Evolutionary conservation across 2,329 filamentous ascomycete genomes (phyloP), one percentile per base, ranked within the genome.

Genomic region (Talaromyces sp.): DNA sequence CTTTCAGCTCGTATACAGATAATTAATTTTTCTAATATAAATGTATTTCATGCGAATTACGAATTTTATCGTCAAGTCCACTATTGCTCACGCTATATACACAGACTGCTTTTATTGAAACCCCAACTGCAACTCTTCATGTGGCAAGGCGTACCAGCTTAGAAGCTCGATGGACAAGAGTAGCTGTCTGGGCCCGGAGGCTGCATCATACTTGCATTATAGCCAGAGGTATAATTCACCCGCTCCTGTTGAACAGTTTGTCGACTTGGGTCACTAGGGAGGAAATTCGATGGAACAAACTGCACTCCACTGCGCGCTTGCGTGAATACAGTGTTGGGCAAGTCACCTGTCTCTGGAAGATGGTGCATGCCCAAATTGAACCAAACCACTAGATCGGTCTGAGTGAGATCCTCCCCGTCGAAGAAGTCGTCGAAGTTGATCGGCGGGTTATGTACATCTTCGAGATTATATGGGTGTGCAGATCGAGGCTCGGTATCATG

Each of bases 321-420:
- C 8, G 41, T 45, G 41, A 45, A 45, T 2, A 45, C 3, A n/a
- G 41, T 45, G n/a, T 45, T 45, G 1, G 41, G 41, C 41, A 45
- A n/a, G n/a, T 45, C 41, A 9, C 41, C 41, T 3, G 41, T 45
- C n/a, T 45, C 81, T 10, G 84, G 82, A n/a, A 85, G 73, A 70
- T 87, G 85, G 69, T 87, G 84, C 81, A 84, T 86, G 16, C 85
- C 85, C 8, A 84, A 69, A 65, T 84, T 86, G 65, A 86, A 67
- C 52, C 37, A 68, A 52, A 56, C 48, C 45, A 62, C 60, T 2
- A 71, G 43, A 62, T 78, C 77, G 66, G 78, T 74, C 54, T 77
- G 76, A 27, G 79, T 77, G 5, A 81, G 64, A 66, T 71, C 71
- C 68, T 84, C 82, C 16, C 72, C 76, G 67, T 85, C 69, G 62